These are phyloP conservation scores for Debaryomycetaceae sp. DNA, from an alignment of 1,139 yeast genomes.

Conservation along the genomic window DNA sequence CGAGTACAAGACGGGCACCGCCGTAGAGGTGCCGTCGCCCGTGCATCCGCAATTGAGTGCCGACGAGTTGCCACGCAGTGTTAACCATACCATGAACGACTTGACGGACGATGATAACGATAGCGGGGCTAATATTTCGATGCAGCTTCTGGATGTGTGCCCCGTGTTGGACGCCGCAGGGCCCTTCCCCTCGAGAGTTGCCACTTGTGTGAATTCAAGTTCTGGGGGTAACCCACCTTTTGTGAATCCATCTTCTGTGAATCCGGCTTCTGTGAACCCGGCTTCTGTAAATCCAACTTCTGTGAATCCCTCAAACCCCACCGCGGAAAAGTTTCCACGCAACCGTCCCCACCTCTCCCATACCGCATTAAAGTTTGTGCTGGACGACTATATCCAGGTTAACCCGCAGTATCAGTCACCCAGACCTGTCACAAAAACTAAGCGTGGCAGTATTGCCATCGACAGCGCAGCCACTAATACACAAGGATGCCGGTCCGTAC, in stretches of 20 bases:
- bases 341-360: too few relatives aligned
- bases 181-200: slow-evolving; percentile 13
- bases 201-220: too few relatives aligned
- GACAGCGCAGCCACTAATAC: not conserved
- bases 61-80: not conserved
- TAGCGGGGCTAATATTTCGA: too few relatives aligned
- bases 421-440: not conserved
- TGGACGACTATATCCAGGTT: slow-evolving; percentile 13
- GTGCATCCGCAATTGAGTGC: too few relatives aligned
- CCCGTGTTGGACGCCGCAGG: slow-evolving; percentile 7
- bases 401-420: slow-evolving; percentile 14
- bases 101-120: slow-evolving; percentile 12
- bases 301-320: slow-evolving; percentile 18
- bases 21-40: slow-evolving; percentile 12
- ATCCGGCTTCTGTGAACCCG: too few relatives aligned
- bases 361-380: too few relatives aligned
- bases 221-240: too few relatives aligned
- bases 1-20: slow-evolving; percentile 36
- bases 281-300: too few relatives aligned
- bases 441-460: not conserved
- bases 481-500: too few relatives aligned
- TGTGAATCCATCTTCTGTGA: too few relatives aligned
- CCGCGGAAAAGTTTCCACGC: too few relatives aligned
- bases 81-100: slow-evolving; percentile 14
- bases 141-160: slow-evolving; percentile 4